A percentile compares a stretch with the other conserved stretches of the same genome.
Evolutionary conservation across 768 basidiomycete species (phyloP).

Genomic region (Mycena capillaripes): DNA sequence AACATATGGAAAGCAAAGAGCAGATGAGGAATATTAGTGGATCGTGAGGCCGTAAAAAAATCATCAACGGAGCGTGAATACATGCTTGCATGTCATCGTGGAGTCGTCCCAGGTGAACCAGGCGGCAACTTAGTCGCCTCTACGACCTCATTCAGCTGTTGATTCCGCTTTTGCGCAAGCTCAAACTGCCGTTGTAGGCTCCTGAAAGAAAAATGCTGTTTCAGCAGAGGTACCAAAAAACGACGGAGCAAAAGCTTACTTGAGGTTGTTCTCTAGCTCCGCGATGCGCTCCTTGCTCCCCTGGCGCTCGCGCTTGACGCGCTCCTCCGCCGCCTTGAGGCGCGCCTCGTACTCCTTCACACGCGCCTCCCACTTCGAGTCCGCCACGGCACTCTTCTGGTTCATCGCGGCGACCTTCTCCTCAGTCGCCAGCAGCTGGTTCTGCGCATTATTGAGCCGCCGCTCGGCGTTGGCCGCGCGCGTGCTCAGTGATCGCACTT

Average conservation of each 20-base stretch:
- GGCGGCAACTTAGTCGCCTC: constrained; percentile 53
- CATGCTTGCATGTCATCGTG: constrained; percentile 28
- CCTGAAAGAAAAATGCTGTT: constrained; percentile 55
- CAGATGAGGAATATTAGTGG: constrained; percentile 9
- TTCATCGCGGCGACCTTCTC: constrained; percentile 85
- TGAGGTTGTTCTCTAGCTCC: constrained; percentile 80
- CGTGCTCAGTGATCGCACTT: constrained; percentile 77
- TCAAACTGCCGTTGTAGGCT: constrained; percentile 84
- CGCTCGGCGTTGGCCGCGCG: constrained; percentile 90
- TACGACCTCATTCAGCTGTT: constrained; percentile 69
- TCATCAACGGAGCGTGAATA: background rate
- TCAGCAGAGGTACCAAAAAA: background rate
- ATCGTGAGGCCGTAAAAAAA: constrained; percentile 20
- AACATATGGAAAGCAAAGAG: constrained; percentile 28
- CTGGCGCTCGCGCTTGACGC: constrained; percentile 92
- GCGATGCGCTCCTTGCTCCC: constrained; percentile 89
- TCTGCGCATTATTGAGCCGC: constrained; percentile 86
- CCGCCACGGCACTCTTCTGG: constrained; percentile 78
- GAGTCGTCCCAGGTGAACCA: constrained; percentile 38
- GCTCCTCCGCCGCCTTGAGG: constrained; percentile 88
- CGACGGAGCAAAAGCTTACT: constrained; percentile 55
- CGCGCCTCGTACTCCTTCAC: constrained; percentile 92
- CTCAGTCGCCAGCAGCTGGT: constrained; percentile 87
- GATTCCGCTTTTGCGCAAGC: constrained; percentile 80
- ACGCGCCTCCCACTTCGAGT: constrained; percentile 94